These are phyloP conservation scores for Clitopilus hobsonii DNA, from an alignment of 768 basidiomycete species.

Conservation along the genomic window DNA sequence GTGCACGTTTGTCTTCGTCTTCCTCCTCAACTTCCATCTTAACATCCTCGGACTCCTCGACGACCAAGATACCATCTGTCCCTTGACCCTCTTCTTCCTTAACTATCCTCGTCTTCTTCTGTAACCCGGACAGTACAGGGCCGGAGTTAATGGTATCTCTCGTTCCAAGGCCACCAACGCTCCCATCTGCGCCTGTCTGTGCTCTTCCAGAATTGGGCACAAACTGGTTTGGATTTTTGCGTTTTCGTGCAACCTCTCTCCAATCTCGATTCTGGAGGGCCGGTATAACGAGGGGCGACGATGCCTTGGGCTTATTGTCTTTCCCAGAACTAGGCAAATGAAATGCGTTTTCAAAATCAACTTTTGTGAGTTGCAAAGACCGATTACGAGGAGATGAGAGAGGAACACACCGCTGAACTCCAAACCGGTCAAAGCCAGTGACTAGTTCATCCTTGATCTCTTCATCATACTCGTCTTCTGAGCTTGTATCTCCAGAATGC, in stretches of 20 bases:
- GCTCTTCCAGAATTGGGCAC: slow-evolving; percentile 60
- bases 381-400: slow-evolving; percentile 19
- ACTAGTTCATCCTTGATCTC: slow-evolving; percentile 61
- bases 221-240: slow-evolving; percentile 50
- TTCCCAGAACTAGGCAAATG: slow-evolving; percentile 36
- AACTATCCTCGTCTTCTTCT: slow-evolving; percentile 34
- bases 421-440: slow-evolving; percentile 66
- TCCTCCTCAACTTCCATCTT: slow-evolving; percentile 27
- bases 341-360: slow-evolving; percentile 16
- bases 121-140: slow-evolving; percentile 65
- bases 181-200: slow-evolving; percentile 60
- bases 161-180: slow-evolving; percentile 74
- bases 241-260: slow-evolving; percentile 72
- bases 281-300: slow-evolving; percentile 79
- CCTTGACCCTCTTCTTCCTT: slow-evolving; percentile 27
- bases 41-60: slow-evolving; percentile 16
- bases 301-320: slow-evolving; percentile 30
- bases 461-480: slow-evolving; percentile 56
- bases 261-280: slow-evolving; percentile 87
- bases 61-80: slow-evolving; percentile 11
- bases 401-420: slow-evolving; percentile 83
- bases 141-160: slow-evolving; percentile 75
- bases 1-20: slow-evolving; percentile 73
- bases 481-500: slow-evolving; percentile 42
- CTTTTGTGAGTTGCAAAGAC: slow-evolving; percentile 77